Evolutionary conservation across 2,329 filamentous ascomycete genomes (phyloP).

Genomic region (Ascochyta viciae-villosae): DNA sequence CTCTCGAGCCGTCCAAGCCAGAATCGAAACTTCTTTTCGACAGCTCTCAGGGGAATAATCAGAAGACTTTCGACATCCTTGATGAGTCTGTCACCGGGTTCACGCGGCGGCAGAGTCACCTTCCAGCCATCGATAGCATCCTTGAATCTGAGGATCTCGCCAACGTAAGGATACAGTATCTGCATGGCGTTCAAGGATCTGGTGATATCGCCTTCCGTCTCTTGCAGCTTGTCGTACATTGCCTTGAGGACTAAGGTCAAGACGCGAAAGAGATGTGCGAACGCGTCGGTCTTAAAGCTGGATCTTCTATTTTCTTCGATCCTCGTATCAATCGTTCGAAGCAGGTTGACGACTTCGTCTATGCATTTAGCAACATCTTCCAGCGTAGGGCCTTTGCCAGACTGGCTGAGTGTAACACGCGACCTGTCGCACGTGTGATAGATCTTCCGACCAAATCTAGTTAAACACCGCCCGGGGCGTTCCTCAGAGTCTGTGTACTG

Average conservation of each 20-base stretch:
- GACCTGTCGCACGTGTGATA: conserved; percentile 18
- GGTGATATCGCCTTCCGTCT: conserved; percentile 5
- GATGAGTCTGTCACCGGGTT: conserved; percentile 30
- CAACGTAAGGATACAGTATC: conserved; percentile 24
- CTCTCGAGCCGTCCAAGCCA: conserved; percentile 16
- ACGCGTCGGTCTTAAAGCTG: conserved; percentile 39
- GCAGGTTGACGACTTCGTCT: conserved; percentile 13
- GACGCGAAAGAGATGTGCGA: conserved; percentile 33
- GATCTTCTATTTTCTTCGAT: conserved; percentile 10
- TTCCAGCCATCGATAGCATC: conserved; percentile 33
- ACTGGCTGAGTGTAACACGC: conserved; percentile 5
- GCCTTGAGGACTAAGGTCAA: conserved; percentile 24
- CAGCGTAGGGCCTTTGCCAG: conserved; percentile 2
- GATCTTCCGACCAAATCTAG: conserved; percentile 22
- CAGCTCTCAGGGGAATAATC: conserved; percentile 35
- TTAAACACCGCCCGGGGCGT: conserved; percentile 29
- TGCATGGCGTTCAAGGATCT: conserved; percentile 25
- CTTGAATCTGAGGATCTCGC: conserved; percentile 34
- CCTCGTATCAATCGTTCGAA: conserved; percentile 2
- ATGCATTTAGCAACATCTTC: conserved; percentile 17
- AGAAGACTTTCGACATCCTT: conserved; percentile 31
- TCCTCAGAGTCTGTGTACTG: conserved; percentile 26
- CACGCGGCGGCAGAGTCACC: conserved; percentile 20
- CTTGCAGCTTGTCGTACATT: conserved; percentile 25
- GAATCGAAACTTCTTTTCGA: conserved; percentile 11